phyloP scores from a whole-genome alignment of 345 rosid genomes.

The Firmiana major region DNA sequence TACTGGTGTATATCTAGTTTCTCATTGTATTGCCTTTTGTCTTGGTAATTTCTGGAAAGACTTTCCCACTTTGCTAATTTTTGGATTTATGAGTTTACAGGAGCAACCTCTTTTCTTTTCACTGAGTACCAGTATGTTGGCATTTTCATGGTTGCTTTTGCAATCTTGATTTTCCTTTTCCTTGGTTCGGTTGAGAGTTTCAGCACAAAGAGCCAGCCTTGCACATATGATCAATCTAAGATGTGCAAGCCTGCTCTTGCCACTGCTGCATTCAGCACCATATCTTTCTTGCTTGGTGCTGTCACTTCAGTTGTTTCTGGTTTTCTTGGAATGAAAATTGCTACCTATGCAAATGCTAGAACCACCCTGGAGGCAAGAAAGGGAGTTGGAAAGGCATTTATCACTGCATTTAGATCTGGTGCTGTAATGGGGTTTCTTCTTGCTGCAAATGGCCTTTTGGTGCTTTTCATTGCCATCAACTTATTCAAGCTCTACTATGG shows the following conservation, averaged over 20 bases:
- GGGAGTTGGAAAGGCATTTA: constrained; percentile 79
- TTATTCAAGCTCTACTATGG: constrained; percentile 66
- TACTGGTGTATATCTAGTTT: neutral
- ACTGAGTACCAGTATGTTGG: constrained; percentile 58
- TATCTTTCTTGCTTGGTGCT: constrained; percentile 66
- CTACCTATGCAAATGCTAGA: constrained; percentile 77
- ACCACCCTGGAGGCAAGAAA: constrained; percentile 80
- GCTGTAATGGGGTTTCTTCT: constrained; percentile 82
- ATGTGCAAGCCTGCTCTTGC: constrained; percentile 76
- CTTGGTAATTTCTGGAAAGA: neutral
- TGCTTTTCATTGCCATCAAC: constrained; percentile 61
- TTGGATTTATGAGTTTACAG: constrained; percentile 23
- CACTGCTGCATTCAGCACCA: constrained; percentile 68
- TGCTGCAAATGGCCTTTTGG: constrained; percentile 75
- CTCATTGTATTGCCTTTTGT: neutral
- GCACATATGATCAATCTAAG: constrained; percentile 49
- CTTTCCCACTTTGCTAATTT: neutral
- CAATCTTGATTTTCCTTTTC: constrained; percentile 47
- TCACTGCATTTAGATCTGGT: constrained; percentile 67
- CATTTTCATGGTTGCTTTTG: constrained; percentile 51
- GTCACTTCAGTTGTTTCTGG: constrained; percentile 66
- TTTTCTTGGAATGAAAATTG: constrained; percentile 81
- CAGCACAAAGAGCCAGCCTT: constrained; percentile 60
- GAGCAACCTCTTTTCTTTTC: constrained; percentile 57
- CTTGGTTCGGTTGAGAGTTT: constrained; percentile 63